These are phyloP conservation scores for Iris macrosiphon DNA, from an alignment of 106 monocot species.

Conservation along the genomic window DNA sequence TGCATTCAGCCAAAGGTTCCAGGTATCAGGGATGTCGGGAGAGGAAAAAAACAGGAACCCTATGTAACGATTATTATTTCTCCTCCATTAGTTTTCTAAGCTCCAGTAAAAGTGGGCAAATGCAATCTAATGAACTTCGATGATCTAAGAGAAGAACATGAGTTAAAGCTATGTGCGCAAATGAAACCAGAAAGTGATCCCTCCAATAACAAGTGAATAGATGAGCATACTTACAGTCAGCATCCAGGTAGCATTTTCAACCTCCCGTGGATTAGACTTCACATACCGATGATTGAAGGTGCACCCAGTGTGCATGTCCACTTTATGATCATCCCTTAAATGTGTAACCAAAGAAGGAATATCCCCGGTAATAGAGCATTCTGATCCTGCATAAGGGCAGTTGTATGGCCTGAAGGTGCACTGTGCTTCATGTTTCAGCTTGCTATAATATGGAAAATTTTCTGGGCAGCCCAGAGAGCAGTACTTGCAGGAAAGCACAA, in stretches of 20 bases:
- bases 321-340: conserved; percentile 71
- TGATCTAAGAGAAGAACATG: background rate
- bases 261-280: conserved; percentile 62
- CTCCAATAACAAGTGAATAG: no score
- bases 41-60: no score
- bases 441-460: conserved; percentile 69
- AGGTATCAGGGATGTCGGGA: no score
- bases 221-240: conserved; percentile 46
- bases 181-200: no score
- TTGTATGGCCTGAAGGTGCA: conserved; percentile 74
- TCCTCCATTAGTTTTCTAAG: no score
- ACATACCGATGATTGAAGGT: conserved; percentile 83
- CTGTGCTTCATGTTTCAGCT: conserved; percentile 63
- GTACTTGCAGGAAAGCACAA: conserved; percentile 77
- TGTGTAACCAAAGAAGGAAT: conserved; percentile 63
- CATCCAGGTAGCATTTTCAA: conserved; percentile 90
- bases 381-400: conserved; percentile 78
- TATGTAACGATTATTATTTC: no score
- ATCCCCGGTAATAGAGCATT: conserved; percentile 56
- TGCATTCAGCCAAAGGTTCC: no score
- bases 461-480: conserved; percentile 58
- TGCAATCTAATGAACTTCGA: no score
- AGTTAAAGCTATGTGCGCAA: background rate
- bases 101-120: no score
- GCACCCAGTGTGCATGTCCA: conserved; percentile 77